Conservation (phyloP, 2,329 filamentous ascomycete species). For the Fusarium sp. region DNA sequence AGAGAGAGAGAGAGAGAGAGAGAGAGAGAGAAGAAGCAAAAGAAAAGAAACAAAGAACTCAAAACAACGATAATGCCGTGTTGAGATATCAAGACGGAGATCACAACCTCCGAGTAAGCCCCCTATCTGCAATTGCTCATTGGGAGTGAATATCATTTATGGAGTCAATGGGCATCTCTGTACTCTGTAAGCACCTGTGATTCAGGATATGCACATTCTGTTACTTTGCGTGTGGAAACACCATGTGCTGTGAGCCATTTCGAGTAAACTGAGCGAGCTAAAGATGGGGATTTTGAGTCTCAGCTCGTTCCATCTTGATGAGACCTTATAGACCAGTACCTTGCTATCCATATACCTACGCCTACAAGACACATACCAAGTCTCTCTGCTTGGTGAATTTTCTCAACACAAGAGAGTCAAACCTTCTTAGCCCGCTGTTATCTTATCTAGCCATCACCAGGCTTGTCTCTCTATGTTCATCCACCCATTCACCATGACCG, state of each 20-base stretch:
- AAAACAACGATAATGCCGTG: background rate
- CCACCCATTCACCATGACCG: background rate
- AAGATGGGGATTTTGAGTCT: conserved; percentile 6
- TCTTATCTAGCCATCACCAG: background rate
- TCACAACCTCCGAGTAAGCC: conserved; percentile 13
- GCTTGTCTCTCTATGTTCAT: background rate
- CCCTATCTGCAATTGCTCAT: conserved; percentile 10
- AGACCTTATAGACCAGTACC: background rate
- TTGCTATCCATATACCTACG: background rate
- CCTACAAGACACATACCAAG: background rate
- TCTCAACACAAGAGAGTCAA: background rate
- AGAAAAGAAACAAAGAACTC: background rate
- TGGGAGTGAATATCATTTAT: conserved; percentile 13
- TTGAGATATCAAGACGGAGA: conserved; percentile 1
- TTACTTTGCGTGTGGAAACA: background rate
- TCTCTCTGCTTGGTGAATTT: background rate
- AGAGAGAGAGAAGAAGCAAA: too few species aligned
- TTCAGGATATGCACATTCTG: conserved; percentile 8
- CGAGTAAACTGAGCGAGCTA: conserved; percentile 5
- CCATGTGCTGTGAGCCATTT: background rate
- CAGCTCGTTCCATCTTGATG: conserved; percentile 12
- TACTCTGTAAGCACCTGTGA: background rate
- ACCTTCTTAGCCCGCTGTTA: background rate
- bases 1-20: too few species aligned
- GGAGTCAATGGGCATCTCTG: background rate